These are phyloP conservation scores for Moesziomyces parantarcticus DNA, from an alignment of 1,284 basidiomycete genomes.

Conservation along the genomic window DNA sequence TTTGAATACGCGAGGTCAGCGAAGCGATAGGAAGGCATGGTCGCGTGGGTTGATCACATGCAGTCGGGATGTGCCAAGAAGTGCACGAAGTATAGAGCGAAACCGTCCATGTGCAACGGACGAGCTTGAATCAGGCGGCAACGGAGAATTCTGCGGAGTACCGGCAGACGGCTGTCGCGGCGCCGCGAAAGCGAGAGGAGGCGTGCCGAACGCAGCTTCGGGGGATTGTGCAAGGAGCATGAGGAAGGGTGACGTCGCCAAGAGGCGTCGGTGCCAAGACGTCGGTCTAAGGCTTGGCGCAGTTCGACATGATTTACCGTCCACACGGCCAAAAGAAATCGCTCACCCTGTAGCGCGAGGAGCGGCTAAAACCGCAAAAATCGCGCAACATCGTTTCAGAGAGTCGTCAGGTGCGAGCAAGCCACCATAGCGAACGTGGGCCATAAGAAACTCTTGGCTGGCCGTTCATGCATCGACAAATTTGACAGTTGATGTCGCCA, in stretches of 20 bases:
- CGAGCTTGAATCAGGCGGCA: too few relatives aligned
- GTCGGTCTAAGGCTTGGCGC: constrained; percentile 16
- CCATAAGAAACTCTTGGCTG: background rate
- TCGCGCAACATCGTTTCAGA: too few relatives aligned
- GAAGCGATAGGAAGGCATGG: background rate
- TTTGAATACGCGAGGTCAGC: background rate
- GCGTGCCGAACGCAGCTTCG: constrained; percentile 3
- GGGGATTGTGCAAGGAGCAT: background rate
- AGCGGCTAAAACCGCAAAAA: too few relatives aligned
- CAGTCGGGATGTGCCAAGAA: constrained; percentile 2
- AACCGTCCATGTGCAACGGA: background rate
- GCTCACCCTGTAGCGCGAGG: too few relatives aligned
- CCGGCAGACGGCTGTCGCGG: too few relatives aligned
- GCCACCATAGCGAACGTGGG: background rate
- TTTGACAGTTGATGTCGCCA: too few relatives aligned
- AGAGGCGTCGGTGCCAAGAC: constrained; percentile 7
- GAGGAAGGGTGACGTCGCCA: constrained; percentile 13
- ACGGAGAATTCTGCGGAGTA: too few relatives aligned
- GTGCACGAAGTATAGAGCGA: background rate
- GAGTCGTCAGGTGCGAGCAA: background rate
- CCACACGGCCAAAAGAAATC: too few relatives aligned
- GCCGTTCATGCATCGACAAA: too few relatives aligned
- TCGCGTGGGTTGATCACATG: constrained; percentile 1
- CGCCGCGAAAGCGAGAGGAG: too few relatives aligned
- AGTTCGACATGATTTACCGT: constrained; percentile 25